phyloP scores from a whole-genome alignment of 768 basidiomycete genomes.

The Lentinula aciculospora region DNA sequence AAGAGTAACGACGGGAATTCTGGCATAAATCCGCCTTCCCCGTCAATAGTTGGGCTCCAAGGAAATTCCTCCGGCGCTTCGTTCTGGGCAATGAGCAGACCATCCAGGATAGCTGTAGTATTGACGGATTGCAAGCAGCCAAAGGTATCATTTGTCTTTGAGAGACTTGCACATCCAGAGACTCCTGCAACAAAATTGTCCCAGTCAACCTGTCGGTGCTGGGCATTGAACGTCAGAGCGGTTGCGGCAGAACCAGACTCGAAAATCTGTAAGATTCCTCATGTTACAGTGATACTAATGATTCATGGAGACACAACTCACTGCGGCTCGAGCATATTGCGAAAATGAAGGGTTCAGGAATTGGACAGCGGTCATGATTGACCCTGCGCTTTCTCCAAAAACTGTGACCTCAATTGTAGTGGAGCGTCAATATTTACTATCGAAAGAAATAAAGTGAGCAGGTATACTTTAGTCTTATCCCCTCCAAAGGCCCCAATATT shows the following conservation, averaged over 20 bases:
- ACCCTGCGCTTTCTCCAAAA: constrained; percentile 51
- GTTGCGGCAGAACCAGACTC: constrained; percentile 22
- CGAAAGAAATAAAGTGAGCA: constrained; percentile 39
- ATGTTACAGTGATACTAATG: constrained; percentile 12
- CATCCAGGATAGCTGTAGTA: constrained; percentile 21
- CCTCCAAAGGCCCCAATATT: constrained; percentile 1
- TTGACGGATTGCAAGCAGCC: constrained; percentile 11
- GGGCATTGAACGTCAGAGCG: constrained; percentile 14
- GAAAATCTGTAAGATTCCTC: constrained; percentile 18
- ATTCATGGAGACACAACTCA: constrained; percentile 30
- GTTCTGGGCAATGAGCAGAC: constrained; percentile 18
- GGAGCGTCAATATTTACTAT: no score
- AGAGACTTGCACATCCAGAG: constrained; percentile 23
- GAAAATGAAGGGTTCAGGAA: constrained; percentile 24
- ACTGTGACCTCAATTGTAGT: constrained; percentile 33
- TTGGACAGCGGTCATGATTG: constrained; percentile 36
- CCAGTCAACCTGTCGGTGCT: constrained; percentile 8
- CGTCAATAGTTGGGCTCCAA: constrained; percentile 37
- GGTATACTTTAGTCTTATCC: constrained; percentile 21
- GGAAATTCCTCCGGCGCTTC: constrained; percentile 16
- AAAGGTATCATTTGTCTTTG: constrained; percentile 25
- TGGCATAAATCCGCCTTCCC: constrained; percentile 29
- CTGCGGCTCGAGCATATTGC: constrained; percentile 12
- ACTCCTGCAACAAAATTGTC: constrained; percentile 18
- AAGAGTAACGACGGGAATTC: constrained; percentile 30